Conservation (phyloP, 352 stramenopile genomes). For the Vaucheria bursata region DNA sequence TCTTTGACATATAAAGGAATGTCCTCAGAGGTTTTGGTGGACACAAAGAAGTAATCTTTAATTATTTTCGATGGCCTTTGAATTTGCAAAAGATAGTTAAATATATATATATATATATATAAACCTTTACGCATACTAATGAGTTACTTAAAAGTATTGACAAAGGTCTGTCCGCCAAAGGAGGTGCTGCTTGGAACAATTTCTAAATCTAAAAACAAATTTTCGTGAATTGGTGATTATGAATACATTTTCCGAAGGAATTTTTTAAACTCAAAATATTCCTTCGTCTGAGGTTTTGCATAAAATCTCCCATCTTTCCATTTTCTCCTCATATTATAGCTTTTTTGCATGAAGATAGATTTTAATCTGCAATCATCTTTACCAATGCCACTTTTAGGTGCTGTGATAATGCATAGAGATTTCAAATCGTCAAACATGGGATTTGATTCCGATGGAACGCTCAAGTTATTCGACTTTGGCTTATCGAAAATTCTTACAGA, state of each 20-base stretch:
- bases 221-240: too few relatives aligned
- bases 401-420: slow-evolving; percentile 28
- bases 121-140: too few relatives aligned
- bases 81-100: too few relatives aligned
- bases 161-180: too few relatives aligned
- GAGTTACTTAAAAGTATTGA: too few relatives aligned
- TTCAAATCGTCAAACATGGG: slow-evolving; percentile 33
- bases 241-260: background rate
- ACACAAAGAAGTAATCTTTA: too few relatives aligned
- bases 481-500: slow-evolving; percentile 13
- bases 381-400: slow-evolving; percentile 4
- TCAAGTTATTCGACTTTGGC: slow-evolving; percentile 48
- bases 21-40: too few relatives aligned
- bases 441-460: slow-evolving; percentile 37
- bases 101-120: too few relatives aligned
- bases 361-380: background rate
- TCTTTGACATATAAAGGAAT: too few relatives aligned
- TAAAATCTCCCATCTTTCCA: background rate
- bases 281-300: background rate
- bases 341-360: background rate
- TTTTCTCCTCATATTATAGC: background rate
- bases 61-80: too few relatives aligned
- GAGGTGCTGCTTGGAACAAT: too few relatives aligned
- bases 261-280: background rate
- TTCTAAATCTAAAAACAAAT: too few relatives aligned